Evolutionary conservation across 2,329 filamentous ascomycete genomes (phyloP).

Genomic region (Seiridium unicorne): DNA sequence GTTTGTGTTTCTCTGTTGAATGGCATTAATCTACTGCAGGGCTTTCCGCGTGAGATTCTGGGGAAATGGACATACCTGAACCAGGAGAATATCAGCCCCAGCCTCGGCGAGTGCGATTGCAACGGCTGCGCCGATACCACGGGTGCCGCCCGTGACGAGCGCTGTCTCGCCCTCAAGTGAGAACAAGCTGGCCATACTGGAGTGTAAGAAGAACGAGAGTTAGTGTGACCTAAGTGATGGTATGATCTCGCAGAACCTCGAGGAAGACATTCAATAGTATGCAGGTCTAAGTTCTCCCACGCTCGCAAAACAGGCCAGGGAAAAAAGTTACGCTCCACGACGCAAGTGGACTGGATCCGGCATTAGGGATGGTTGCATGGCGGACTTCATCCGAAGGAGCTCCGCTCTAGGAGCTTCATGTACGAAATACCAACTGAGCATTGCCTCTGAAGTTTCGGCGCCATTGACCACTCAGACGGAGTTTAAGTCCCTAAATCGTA

Average conservation of each 20-base stretch:
- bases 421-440: too few relatives aligned
- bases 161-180: conserved; percentile 56
- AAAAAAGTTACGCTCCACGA: background rate
- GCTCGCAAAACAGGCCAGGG: background rate
- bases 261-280: too few relatives aligned
- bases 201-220: background rate
- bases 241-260: too few relatives aligned
- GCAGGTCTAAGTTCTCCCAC: background rate
- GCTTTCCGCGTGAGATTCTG: background rate
- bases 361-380: background rate
- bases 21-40: background rate
- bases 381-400: background rate
- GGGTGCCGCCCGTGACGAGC: conserved; percentile 55
- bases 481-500: background rate
- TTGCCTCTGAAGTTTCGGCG: background rate
- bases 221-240: background rate
- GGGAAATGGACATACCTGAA: conserved; percentile 33
- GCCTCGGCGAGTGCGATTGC: conserved; percentile 58
- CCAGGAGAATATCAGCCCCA: conserved; percentile 54
- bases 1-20: background rate
- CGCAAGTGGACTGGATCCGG: conserved; percentile 1
- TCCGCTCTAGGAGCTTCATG: too few relatives aligned
- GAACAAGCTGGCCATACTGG: conserved; percentile 35
- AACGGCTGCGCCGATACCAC: conserved; percentile 57
- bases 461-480: background rate